Percentiles rank a stretch among this genome's conserved stretches.
Conservation (phyloP, 441 rosid species). For the Macaranga tanarius region DNA sequence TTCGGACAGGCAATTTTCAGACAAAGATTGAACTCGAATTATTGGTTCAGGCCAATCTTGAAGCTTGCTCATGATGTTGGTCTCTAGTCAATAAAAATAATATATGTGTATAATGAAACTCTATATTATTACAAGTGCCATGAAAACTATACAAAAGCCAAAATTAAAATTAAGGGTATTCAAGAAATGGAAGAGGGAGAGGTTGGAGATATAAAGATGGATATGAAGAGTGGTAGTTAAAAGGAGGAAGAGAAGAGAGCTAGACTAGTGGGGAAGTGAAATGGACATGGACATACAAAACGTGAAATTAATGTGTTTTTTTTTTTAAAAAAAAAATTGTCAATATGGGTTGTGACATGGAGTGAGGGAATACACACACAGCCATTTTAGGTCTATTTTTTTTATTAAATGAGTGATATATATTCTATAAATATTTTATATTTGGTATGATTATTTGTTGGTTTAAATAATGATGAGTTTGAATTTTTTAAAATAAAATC, state of each 20-base stretch:
- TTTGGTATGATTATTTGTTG: too few species aligned
- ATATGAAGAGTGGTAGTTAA: constrained; percentile 21
- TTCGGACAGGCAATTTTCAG: constrained; percentile 42
- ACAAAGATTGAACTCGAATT: constrained; percentile 76
- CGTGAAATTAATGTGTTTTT: constrained; percentile 36
- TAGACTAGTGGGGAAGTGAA: neutral
- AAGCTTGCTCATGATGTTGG: constrained; percentile 17
- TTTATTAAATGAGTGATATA: too few species aligned
- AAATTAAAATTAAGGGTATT: neutral
- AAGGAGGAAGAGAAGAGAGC: constrained; percentile 13
- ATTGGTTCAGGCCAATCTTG: constrained; percentile 83
- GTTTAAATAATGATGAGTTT: too few species aligned
- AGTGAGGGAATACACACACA: neutral
- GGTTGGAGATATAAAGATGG: neutral
- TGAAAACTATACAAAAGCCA: neutral
- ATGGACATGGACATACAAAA: constrained; percentile 27
- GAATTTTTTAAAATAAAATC: too few species aligned
- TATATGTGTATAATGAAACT: neutral
- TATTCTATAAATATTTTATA: too few species aligned
- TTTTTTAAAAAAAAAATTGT: neutral
- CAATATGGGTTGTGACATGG: neutral
- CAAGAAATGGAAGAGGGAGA: neutral
- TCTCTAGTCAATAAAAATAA: too few species aligned
- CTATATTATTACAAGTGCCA: neutral
- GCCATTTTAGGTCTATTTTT: too few species aligned